Base-by-base conservation (phyloP, 1,284 basidiomycete genomes). In the Athelia psychrophila region DNA sequence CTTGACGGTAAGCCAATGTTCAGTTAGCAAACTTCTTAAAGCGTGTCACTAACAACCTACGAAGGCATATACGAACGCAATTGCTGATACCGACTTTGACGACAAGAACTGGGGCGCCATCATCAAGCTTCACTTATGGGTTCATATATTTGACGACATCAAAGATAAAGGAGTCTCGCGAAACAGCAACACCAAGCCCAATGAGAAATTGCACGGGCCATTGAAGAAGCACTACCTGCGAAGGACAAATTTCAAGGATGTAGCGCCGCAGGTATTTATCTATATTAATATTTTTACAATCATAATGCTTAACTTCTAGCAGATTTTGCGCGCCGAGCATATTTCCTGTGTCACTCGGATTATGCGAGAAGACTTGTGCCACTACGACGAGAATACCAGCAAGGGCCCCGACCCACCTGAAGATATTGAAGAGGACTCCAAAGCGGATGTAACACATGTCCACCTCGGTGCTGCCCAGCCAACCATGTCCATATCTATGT, bases 21-120 rank as follows among this genome's bases (percentile, higher is more conserved):
- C 16, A n/a, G n/a, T n/a, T 9, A 18, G 5, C 9, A n/a, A n/a
- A 35, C 10, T 10, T 35, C 10, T 35, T 42, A 16, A 22, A 30
- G 6, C n/a, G 16, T 6, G 20, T n/a, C 20, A n/a, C 38, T 8
- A 22, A 42, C 38, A 35, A 35, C 12, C n/a, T 35, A 12, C 10
- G 33, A n/a, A 42, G 38, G 16, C 6, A 18, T 42, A n/a, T 42
- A 42, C 9, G 8, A n/a, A 42, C 6, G 20, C 38, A 6, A 22
- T 9, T 6, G 20, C 5, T 9, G 16, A 9, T 5, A 42, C n/a
- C 6, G 38, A 42, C 8, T 42, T 18, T 42, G n/a, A 9, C 5
- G 30, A 46, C 12, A 68, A 71, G 52, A 59, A 62, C 38, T 72
- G 70, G 69, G 56, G 71, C 19, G n/a, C n/a, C n/a, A 71, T 73